Conservation (phyloP, 768 basidiomycete species). For the Rickenella mellea region DNA sequence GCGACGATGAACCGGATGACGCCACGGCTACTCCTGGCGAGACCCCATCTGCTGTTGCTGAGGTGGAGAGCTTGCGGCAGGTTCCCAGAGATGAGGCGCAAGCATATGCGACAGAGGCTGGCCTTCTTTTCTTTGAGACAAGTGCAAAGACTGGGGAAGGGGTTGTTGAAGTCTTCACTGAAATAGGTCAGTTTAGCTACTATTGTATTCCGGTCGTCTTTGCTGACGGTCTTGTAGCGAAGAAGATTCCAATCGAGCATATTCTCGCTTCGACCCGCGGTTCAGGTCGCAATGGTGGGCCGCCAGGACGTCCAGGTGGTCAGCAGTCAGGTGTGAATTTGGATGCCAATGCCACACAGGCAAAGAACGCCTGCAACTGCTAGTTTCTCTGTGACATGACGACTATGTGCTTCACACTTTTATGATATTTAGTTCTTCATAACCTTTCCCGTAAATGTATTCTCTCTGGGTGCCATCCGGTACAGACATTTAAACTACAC, state of each 20-base stretch:
- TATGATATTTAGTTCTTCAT: constrained; percentile 6
- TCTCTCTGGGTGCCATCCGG: too few species aligned
- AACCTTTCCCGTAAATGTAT: constrained; percentile 2
- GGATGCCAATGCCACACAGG: constrained; percentile 54
- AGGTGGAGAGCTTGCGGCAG: constrained; percentile 72
- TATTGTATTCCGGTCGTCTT: background rate
- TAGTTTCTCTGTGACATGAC: constrained; percentile 26
- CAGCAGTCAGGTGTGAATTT: constrained; percentile 60
- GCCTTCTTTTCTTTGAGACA: constrained; percentile 93
- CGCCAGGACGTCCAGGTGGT: constrained; percentile 49
- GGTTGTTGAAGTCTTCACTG: constrained; percentile 93
- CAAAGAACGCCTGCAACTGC: constrained; percentile 76
- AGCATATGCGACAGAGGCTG: constrained; percentile 93
- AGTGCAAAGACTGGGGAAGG: constrained; percentile 96
- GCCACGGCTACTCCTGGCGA: constrained; percentile 85
- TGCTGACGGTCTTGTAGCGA: constrained; percentile 33
- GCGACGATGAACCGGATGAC: constrained; percentile 86
- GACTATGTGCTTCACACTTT: constrained; percentile 6
- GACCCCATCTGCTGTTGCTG: constrained; percentile 36
- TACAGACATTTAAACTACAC: too few species aligned
- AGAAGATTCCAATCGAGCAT: constrained; percentile 88
- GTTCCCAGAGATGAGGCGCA: constrained; percentile 93
- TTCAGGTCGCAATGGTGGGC: constrained; percentile 15
- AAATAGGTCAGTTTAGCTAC: constrained; percentile 64
- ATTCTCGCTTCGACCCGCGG: constrained; percentile 80